Base-by-base conservation (phyloP, 2,329 filamentous ascomycete genomes). In the Hymenoscyphus repandus region DNA sequence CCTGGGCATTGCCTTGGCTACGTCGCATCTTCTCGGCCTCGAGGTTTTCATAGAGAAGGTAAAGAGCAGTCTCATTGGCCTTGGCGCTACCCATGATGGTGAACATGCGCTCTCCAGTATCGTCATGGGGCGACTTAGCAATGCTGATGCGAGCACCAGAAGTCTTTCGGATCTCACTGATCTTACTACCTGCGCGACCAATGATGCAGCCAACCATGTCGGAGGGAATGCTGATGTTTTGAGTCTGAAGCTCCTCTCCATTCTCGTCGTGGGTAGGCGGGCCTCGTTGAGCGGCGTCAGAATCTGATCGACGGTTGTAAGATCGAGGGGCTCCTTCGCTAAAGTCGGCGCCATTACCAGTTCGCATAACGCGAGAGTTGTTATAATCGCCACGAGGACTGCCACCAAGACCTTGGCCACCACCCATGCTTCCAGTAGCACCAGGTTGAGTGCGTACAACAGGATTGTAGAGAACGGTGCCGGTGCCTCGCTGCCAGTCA, bases 171-270 rank as follows among this genome's bases (percentile, higher is more conserved):
- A 99, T 99, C 74, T 99, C 93, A 70, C 90, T 96, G 68, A 99
- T 99, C 81, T 99, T 99, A 76, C 82, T 91, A 58, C 93, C 93
- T 49, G 80, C 90, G 58, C 91, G 87, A 60, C 93, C 93, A 68
- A 99, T 99, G 74, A 99, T 99, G 74, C 93, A 99, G 61, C 93
- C 93, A 69, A 99, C 93, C 93, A 99, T 99, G 75, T 99, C 93
- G 43, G 93, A 91, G 22, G 93, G 93, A 65, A 99, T 99, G 77
- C 90, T 96, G 73, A 99, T 99, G 74, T 99, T 99, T 68, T 99
- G 93, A 1, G 93, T 99, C 71, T 96, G 92, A 55, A 97, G 88
- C 71, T 96, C 92, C 69, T 97, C 93, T 56, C 93, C 93, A 58
- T 97, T 95, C 72, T 97, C 92, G 56, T 93, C 91, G 65, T 95